Percentiles rank a stretch among this genome's conserved stretches.
phyloP scores from a whole-genome alignment of 371 early-diverging fungal species.

The Rhizopus delemar region DNA sequence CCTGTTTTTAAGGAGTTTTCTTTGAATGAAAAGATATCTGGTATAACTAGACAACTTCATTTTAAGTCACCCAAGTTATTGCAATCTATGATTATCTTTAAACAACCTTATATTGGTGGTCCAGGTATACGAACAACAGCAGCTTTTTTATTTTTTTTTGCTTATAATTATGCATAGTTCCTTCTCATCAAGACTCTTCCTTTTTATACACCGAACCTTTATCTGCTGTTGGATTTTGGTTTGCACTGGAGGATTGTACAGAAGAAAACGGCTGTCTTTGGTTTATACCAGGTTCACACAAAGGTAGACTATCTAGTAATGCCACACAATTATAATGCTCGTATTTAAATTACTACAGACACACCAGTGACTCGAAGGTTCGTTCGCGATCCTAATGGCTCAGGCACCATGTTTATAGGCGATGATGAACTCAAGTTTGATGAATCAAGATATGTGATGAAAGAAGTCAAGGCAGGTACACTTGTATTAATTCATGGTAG shows the following conservation, averaged over 20 bases:
- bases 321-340: background rate
- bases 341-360: constrained; percentile 23
- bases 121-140: constrained; percentile 33
- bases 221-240: constrained; percentile 90
- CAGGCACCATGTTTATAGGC: constrained; percentile 62
- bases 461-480: constrained; percentile 51
- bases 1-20: constrained; percentile 72
- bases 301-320: constrained; percentile 40
- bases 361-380: constrained; percentile 75
- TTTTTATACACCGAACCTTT: constrained; percentile 88
- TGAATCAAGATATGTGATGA: constrained; percentile 40
- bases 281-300: constrained; percentile 87
- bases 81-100: constrained; percentile 93
- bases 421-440: constrained; percentile 40
- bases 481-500: constrained; percentile 91
- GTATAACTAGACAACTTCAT: constrained; percentile 63
- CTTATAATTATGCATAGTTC: constrained; percentile 42
- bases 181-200: constrained; percentile 85
- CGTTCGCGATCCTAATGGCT: constrained; percentile 59
- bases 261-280: constrained; percentile 85
- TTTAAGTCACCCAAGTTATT: constrained; percentile 75
- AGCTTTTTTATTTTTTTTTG: background rate
- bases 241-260: constrained; percentile 93
- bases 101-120: constrained; percentile 81
- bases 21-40: constrained; percentile 49